Evolutionary conservation across 257 asterid species (phyloP).

Genomic region (Coffea canephora): DNA sequence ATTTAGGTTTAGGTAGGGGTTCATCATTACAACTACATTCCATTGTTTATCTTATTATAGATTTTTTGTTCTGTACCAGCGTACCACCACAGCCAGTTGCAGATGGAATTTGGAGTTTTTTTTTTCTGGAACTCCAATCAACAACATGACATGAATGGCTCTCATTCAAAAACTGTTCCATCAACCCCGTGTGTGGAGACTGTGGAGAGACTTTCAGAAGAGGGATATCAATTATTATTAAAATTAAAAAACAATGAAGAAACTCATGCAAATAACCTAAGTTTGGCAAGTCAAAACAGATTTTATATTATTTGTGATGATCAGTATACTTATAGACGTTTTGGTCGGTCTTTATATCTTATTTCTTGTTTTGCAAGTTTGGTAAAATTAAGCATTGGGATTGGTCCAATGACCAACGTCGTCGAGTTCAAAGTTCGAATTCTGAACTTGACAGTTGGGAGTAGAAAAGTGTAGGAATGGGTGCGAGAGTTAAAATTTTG

Average conservation of each 20-base stretch:
- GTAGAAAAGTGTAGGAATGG: too few species aligned
- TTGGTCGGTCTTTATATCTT: too few species aligned
- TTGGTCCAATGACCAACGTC: too few species aligned
- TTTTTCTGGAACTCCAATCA: not conserved
- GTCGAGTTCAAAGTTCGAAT: not conserved
- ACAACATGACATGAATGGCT: not conserved
- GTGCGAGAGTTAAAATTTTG: too few species aligned
- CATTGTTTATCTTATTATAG: not conserved
- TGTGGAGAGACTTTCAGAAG: not conserved
- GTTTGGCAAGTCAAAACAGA: not conserved
- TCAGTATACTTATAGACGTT: too few species aligned
- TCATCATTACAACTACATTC: not conserved
- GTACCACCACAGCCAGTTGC: not conserved
- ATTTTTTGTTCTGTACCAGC: not conserved
- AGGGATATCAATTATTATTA: too few species aligned
- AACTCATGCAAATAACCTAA: too few species aligned
- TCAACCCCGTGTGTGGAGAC: not conserved
- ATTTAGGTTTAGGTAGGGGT: not conserved
- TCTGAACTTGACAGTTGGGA: too few species aligned
- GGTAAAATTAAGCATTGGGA: too few species aligned
- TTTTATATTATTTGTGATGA: too few species aligned
- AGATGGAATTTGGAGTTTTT: not conserved
- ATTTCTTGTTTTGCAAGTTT: too few species aligned
- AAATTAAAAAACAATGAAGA: too few species aligned
- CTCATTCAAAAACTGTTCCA: not conserved